Base-by-base conservation (phyloP, 192 early-diverging fungal species). In the Gonapodya prolifera region DNA sequence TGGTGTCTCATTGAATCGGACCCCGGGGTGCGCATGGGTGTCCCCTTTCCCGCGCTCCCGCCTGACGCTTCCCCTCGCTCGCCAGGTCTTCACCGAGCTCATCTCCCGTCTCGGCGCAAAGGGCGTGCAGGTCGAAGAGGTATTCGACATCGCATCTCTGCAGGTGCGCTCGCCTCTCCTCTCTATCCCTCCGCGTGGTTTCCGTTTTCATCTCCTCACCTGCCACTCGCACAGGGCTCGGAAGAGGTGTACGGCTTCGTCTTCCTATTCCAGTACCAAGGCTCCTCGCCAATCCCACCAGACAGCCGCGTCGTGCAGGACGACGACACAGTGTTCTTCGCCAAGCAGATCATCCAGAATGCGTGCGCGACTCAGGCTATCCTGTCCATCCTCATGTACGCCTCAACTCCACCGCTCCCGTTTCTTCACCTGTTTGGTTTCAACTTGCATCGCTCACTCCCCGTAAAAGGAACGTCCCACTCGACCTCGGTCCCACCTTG, bases 1-100 rank as follows among this genome's bases (percentile, higher is more conserved):
- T 94, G 93, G 93, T 93, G 92, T 78, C 83, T 93, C 61, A 94
- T 94, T 80, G 93, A 94, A 81, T 92, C 91, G 79, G 93, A 94
- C 84, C 93, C 93, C 33, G 93, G 91, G 30, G 28, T 34, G 33
- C 30, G 33, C 1, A 29, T 34, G 32, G 18, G n/a, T 30, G 18
- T 18, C 31, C 23, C n/a, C 17, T 0, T 78, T 0, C 69, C 73
- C 36, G 13, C 35, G 34, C 35, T 23, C 30, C 45, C 0, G 23
- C 2, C 35, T 74, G 35, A 31, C 70, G 35, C 33, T 32, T 35
- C 17, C 32, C 29, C 30, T 17, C 30, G 18, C 17, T 0, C 69
- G 32, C 0, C 70, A 90, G 89, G 92, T 94, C 33, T 94, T 94
- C 70, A 94, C 93, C 16, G 92, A 93, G 82, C 84, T 94, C 29